phyloP scores from a whole-genome alignment of 257 asterid genomes.

The Henckelia pumila region DNA sequence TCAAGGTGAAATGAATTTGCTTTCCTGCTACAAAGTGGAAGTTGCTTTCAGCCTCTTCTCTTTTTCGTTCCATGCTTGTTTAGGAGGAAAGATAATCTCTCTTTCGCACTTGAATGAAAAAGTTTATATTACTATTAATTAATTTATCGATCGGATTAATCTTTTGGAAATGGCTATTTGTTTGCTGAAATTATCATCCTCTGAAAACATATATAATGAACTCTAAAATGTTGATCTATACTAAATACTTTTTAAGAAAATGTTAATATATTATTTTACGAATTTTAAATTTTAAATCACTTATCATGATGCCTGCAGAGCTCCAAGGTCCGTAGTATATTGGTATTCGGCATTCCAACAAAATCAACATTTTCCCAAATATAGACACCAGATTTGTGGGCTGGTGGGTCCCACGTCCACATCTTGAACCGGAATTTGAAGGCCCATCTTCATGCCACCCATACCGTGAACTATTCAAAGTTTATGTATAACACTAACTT shows the following conservation, averaged over 20 bases:
- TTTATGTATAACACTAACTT: no score
- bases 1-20: background rate
- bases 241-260: no score
- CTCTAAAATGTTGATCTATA: no score
- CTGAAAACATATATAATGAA: background rate
- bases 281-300: no score
- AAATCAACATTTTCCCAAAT: slow-evolving; percentile 31
- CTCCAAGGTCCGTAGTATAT: background rate
- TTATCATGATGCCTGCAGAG: no score
- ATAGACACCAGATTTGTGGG: slow-evolving; percentile 35
- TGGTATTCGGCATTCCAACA: slow-evolving; percentile 33
- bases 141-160: no score
- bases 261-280: no score
- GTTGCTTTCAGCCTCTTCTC: background rate
- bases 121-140: no score
- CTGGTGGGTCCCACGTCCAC: slow-evolving; percentile 22
- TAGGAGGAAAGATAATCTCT: background rate
- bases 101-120: background rate
- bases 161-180: no score
- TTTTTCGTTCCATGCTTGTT: background rate
- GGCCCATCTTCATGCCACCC: slow-evolving; percentile 31
- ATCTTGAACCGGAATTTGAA: slow-evolving; percentile 12
- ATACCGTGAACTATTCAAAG: slow-evolving; percentile 11
- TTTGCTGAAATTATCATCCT: background rate
- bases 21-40: background rate